phyloP scores from a whole-genome alignment of 2,329 filamentous ascomycete genomes.

The Aspergillus persii region DNA sequence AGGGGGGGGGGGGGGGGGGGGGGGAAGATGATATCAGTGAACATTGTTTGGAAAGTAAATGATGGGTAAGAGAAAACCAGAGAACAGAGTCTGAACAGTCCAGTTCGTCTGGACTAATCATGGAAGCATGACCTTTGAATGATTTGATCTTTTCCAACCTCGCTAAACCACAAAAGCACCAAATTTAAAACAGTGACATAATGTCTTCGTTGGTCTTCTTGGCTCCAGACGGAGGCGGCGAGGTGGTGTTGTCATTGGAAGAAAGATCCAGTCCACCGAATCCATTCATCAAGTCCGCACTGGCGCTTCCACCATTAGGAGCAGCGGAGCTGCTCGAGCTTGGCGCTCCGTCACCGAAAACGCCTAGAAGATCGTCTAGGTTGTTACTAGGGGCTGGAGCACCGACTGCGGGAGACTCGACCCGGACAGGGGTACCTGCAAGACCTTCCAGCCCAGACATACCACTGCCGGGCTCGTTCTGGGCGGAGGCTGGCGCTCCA shows the following conservation, averaged over 20 bases:
- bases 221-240: conserved; percentile 24
- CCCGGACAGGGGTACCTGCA: conserved; percentile 57
- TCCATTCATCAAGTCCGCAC: conserved; percentile 69
- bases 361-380: conserved; percentile 77
- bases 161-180: background rate
- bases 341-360: conserved; percentile 56
- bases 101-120: background rate
- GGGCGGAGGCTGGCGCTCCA: conserved; percentile 81
- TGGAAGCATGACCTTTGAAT: background rate
- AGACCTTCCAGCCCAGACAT: conserved; percentile 62
- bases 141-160: background rate
- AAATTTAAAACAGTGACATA: conserved; percentile 51
- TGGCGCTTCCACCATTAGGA: conserved; percentile 26
- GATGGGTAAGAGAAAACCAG: background rate
- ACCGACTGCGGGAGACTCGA: conserved; percentile 44
- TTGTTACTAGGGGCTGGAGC: conserved; percentile 50
- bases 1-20: background rate
- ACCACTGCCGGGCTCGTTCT: conserved; percentile 60
- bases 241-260: conserved; percentile 37
- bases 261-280: conserved; percentile 79
- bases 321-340: conserved; percentile 31
- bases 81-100: background rate
- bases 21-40: background rate
- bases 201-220: conserved; percentile 58
- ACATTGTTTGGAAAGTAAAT: background rate